Percentiles rank a stretch among this genome's conserved stretches.
Evolutionary conservation across 2,329 filamentous ascomycete genomes (phyloP).

Genomic region (Tolypocladium tropicale): DNA sequence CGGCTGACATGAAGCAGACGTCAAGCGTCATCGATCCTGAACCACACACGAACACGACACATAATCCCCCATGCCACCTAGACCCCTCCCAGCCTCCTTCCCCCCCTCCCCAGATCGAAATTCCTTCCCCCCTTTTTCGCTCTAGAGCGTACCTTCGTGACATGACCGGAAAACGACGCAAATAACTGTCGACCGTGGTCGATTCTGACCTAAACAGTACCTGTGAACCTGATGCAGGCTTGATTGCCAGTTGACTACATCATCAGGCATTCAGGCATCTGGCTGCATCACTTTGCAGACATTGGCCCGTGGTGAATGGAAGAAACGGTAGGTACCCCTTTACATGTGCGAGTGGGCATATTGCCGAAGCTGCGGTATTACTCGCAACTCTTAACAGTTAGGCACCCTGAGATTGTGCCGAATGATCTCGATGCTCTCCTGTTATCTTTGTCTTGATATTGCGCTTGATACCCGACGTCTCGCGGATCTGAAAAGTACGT

Average conservation of each 20-base stretch:
- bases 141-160: background rate
- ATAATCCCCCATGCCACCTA: background rate
- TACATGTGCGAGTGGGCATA: background rate
- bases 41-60: slow-evolving; percentile 9
- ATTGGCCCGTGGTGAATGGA: background rate
- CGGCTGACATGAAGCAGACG: slow-evolving; percentile 21
- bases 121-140: background rate
- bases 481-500: background rate
- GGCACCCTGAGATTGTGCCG: background rate
- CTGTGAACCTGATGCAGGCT: background rate
- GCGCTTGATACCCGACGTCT: background rate
- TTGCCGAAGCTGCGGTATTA: background rate
- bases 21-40: slow-evolving; percentile 40
- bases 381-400: background rate
- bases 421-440: background rate
- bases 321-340: background rate
- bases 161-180: background rate
- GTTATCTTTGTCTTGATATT: background rate
- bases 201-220: background rate
- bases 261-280: background rate
- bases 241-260: background rate
- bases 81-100: background rate
- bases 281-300: background rate
- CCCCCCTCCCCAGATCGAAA: background rate
- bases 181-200: background rate